Percentiles rank a stretch among this genome's conserved stretches.
Conservation (phyloP, 129 eudicot genomes). For the Lactuca saligna region DNA sequence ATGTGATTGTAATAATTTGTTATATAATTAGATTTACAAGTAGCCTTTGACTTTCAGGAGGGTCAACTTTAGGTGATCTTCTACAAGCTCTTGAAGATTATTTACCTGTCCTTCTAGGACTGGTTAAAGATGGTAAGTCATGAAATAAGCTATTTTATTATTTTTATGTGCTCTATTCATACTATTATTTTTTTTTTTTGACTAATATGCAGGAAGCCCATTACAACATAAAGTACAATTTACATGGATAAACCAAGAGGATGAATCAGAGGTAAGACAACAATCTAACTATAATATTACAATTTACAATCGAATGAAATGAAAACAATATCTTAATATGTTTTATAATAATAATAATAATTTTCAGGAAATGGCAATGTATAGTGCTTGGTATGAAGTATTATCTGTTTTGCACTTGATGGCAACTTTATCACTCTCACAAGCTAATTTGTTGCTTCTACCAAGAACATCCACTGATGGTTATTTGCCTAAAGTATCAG, state of each 20-base stretch:
- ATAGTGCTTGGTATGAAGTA: constrained; percentile 96
- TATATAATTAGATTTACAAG: constrained; percentile 24
- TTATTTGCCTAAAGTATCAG: constrained; percentile 88
- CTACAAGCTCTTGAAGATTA: constrained; percentile 95
- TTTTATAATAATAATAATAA: not conserved
- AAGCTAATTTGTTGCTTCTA: constrained; percentile 87
- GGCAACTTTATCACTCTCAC: constrained; percentile 73
- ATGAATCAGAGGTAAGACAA: constrained; percentile 72
- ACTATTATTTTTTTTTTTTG: constrained; percentile 10
- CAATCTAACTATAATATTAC: constrained; percentile 1
- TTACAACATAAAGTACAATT: constrained; percentile 89
- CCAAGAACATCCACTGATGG: constrained; percentile 89
- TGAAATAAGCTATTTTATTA: constrained; percentile 4
- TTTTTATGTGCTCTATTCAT: not conserved
- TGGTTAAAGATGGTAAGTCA: constrained; percentile 92
- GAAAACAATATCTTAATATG: constrained; percentile 23
- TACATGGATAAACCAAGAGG: constrained; percentile 96
- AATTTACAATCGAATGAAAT: constrained; percentile 12
- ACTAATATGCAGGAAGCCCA: constrained; percentile 65
- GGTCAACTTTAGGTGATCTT: constrained; percentile 84
- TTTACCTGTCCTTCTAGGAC: constrained; percentile 87
- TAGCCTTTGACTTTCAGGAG: constrained; percentile 49
- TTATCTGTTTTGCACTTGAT: constrained; percentile 95
- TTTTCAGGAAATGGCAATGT: constrained; percentile 78
- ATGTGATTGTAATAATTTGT: not conserved